These are phyloP conservation scores for Chaetomium tenue DNA, from an alignment of 495 filamentous ascomycete species.

Conservation along the genomic window DNA sequence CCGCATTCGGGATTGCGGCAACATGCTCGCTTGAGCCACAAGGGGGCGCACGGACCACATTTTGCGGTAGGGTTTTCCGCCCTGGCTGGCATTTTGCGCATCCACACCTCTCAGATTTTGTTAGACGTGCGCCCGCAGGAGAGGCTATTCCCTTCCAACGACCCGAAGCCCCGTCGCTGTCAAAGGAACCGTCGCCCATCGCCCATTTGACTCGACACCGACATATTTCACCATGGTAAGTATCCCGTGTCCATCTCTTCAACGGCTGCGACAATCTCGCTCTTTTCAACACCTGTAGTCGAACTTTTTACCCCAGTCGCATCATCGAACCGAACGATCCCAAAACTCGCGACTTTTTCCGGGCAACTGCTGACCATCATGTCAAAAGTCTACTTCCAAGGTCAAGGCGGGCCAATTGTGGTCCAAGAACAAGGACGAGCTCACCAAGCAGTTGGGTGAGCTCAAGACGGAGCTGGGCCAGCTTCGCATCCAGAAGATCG, in stretches of 20 bases:
- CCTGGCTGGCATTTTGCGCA: constrained; percentile 37
- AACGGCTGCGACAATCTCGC: constrained; percentile 1
- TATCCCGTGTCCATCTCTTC: not conserved
- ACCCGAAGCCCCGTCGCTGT: constrained; percentile 34
- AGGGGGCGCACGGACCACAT: constrained; percentile 28
- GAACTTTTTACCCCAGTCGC: not conserved
- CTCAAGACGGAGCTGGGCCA: constrained; percentile 91
- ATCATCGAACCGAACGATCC: constrained; percentile 1
- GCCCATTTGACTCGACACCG: constrained; percentile 36
- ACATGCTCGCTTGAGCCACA: constrained; percentile 15
- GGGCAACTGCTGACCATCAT: constrained; percentile 33
- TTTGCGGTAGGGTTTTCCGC: constrained; percentile 38
- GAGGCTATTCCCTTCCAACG: constrained; percentile 29
- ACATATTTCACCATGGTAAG: constrained; percentile 37
- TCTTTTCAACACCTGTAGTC: not conserved
- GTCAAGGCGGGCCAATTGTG: constrained; percentile 94
- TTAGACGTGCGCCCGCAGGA: constrained; percentile 30
- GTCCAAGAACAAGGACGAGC: constrained; percentile 98
- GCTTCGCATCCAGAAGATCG: constrained; percentile 96
- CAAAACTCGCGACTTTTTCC: not conserved
- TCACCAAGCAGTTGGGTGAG: constrained; percentile 84
- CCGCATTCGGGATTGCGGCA: constrained; percentile 31
- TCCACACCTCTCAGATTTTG: constrained; percentile 40
- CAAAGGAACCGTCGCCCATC: constrained; percentile 36
- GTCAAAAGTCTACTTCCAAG: constrained; percentile 78